These are phyloP conservation scores for Citrus sinensis DNA, from an alignment of 345 rosid species.

Conservation along the genomic window DVS_A1.0 CM039162.1:7683001-7683500, in stretches of 20 bases:
- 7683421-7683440: no score
- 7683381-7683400: no score
- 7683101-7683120: slow-evolving; percentile 1
- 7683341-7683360: no score
- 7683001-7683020: slow-evolving; percentile 28
- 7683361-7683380: no score
- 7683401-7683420: no score
- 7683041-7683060: not conserved
- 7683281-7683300: no score
- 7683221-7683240: not conserved
- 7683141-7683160: not conserved
- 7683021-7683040: not conserved
- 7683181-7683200: not conserved
- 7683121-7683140: not conserved
- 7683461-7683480: no score
- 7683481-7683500: no score
- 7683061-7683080: not conserved
- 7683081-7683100: not conserved
- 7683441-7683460: no score
- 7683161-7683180: not conserved
- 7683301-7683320: no score
- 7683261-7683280: no score
- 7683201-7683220: not conserved
- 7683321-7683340: no score
- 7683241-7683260: not conserved